A percentile compares a stretch with the other conserved stretches of the same genome.
These are phyloP conservation scores for Mayamaea pseudoterrestris DNA, from an alignment of 108 stramenopile species.

Conservation along the genomic window DNA sequence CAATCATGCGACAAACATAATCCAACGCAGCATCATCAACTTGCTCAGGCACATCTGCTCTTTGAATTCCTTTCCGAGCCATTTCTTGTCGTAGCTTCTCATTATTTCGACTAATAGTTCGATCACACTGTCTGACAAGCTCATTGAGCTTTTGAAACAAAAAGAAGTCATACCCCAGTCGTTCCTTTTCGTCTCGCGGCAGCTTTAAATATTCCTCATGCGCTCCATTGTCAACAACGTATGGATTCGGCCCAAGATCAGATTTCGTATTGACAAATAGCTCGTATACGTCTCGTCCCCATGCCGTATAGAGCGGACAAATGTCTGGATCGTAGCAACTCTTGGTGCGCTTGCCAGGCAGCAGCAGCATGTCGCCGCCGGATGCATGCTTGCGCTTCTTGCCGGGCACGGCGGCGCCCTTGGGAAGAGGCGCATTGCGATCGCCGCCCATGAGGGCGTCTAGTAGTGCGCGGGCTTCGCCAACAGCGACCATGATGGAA, in stretches of 20 bases:
- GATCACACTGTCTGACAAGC: constrained; percentile 65
- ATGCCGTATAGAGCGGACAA: constrained; percentile 78
- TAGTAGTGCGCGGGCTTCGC: constrained; percentile 67
- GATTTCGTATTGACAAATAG: constrained; percentile 83
- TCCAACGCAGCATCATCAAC: constrained; percentile 44
- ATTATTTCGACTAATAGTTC: constrained; percentile 60
- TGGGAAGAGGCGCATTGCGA: constrained; percentile 60
- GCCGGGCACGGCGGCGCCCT: constrained; percentile 31
- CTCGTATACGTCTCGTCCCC: constrained; percentile 82
- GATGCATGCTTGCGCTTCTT: constrained; percentile 11
- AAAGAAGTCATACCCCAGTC: constrained; percentile 59
- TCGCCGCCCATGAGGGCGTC: constrained; percentile 83
- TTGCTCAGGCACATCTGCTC: constrained; percentile 34
- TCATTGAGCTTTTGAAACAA: constrained; percentile 61
- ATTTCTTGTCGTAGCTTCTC: constrained; percentile 70
- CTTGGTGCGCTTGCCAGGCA: constrained; percentile 34
- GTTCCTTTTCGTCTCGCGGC: constrained; percentile 62
- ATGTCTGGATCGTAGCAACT: constrained; percentile 77
- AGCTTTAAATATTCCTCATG: constrained; percentile 47
- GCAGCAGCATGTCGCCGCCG: constrained; percentile 17
- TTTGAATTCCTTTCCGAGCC: constrained; percentile 34
- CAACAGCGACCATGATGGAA: no score
- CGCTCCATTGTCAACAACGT: constrained; percentile 50
- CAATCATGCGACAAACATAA: constrained; percentile 35
- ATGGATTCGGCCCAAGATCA: constrained; percentile 64